These are phyloP conservation scores for Umbelopsis isabellina DNA, from an alignment of 192 early-diverging fungal genomes.

Conservation along the genomic window DNA sequence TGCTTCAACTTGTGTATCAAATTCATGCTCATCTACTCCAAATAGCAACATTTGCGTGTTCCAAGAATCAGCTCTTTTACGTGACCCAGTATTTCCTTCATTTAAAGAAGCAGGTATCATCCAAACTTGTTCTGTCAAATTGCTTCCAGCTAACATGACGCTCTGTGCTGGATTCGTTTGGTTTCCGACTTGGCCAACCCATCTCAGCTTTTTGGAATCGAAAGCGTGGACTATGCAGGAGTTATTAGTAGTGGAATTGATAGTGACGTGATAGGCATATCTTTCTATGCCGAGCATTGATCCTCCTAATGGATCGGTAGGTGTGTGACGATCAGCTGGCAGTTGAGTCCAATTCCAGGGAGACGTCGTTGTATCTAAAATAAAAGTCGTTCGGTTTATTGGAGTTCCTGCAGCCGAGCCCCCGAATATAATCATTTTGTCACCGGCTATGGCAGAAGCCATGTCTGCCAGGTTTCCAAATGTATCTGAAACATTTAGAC, in stretches of 20 bases:
- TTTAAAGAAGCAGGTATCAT: not conserved
- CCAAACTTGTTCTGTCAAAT: not conserved
- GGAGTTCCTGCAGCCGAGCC: not conserved
- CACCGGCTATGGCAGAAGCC: constrained; percentile 6
- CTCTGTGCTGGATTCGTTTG: not conserved
- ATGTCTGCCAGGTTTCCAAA: not conserved
- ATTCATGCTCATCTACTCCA: not conserved
- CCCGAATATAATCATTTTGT: constrained; percentile 11
- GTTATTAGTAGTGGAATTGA: constrained; percentile 11
- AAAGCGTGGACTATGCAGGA: constrained; percentile 4
- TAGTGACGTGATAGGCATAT: constrained; percentile 7
- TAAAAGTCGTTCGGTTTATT: not conserved
- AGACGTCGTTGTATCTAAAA: constrained; percentile 3
- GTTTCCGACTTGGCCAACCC: not conserved
- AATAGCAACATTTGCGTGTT: not conserved
- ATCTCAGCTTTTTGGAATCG: constrained; percentile 4
- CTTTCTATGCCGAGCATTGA: constrained; percentile 9
- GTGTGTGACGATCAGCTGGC: not conserved
- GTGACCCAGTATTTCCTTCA: not conserved
- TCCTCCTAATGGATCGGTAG: not conserved
- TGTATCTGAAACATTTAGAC: not conserved
- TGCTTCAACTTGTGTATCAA: not conserved
- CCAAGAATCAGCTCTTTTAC: not conserved
- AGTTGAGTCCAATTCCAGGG: constrained; percentile 18
- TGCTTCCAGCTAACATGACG: not conserved